Evolutionary conservation across 1,284 basidiomycete species (phyloP).

Genomic region (Thecaphora thlaspeos): DNA sequence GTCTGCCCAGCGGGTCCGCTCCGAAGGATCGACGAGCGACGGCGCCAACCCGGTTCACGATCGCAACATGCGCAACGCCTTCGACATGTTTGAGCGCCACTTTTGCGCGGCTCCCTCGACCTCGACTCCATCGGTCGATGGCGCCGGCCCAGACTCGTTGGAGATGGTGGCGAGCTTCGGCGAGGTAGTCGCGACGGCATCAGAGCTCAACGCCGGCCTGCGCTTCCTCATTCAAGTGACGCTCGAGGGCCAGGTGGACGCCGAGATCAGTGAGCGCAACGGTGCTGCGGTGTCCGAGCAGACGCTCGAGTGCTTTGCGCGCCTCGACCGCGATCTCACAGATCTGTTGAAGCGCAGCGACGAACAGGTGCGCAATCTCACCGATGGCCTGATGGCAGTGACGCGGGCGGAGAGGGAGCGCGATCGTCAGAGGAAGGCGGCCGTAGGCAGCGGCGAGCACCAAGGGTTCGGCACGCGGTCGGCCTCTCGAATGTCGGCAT

Average conservation of each 20-base stretch:
- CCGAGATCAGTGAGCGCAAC: conserved; percentile 16
- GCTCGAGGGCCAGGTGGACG: conserved; percentile 35
- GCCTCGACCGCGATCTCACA: conserved; percentile 29
- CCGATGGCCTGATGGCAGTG: conserved; percentile 43
- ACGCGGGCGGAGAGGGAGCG: conserved; percentile 8
- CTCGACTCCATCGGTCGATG: neutral
- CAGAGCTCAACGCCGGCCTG: conserved; percentile 40
- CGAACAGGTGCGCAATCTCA: conserved; percentile 47
- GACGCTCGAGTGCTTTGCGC: conserved; percentile 4
- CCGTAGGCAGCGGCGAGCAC: neutral
- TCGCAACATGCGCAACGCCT: conserved; percentile 26
- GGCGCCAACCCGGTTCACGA: conserved; percentile 17
- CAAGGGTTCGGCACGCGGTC: neutral
- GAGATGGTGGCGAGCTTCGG: conserved; percentile 33
- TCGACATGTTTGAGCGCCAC: conserved; percentile 32
- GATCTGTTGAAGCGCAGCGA: conserved; percentile 40
- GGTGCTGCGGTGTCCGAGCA: neutral
- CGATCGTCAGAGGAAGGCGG: conserved; percentile 1
- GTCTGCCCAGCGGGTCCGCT: neutral
- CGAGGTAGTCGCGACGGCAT: conserved; percentile 26
- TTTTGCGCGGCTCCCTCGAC: conserved; percentile 6
- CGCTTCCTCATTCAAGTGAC: conserved; percentile 10
- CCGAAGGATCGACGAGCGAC: neutral
- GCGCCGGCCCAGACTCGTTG: conserved; percentile 7
- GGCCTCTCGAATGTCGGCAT: neutral